A percentile compares a stretch with the other conserved stretches of the same genome.
Conservation (phyloP, 2,329 filamentous ascomycete species). For the Botrytis porri region DNA sequence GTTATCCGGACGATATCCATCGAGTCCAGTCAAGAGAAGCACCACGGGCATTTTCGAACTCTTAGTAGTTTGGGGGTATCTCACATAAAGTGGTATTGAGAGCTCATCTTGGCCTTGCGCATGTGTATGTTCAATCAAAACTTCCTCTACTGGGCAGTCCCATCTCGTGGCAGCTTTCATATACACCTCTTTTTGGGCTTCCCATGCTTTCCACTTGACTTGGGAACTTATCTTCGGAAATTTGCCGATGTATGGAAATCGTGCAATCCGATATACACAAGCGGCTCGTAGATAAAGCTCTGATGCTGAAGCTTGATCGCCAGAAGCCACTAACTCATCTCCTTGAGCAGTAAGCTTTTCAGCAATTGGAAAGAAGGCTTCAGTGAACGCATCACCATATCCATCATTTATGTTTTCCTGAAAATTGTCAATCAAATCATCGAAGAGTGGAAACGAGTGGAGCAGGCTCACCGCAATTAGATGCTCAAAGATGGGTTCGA, state of each 20-base stretch:
- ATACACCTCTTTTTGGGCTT: conserved; percentile 61
- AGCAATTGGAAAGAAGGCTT: conserved; percentile 59
- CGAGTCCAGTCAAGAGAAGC: conserved; percentile 58
- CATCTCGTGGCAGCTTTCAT: conserved; percentile 54
- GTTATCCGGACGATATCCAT: conserved; percentile 63
- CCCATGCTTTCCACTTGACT: conserved; percentile 61
- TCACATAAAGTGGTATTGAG: conserved; percentile 62
- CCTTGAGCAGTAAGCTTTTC: conserved; percentile 53
- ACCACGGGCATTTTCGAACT: conserved; percentile 47
- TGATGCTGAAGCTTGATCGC: conserved; percentile 52
- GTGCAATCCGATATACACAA: conserved; percentile 68
- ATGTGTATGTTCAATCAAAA: conserved; percentile 58
- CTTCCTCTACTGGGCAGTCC: conserved; percentile 58
- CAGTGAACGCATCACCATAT: conserved; percentile 62
- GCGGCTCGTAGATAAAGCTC: conserved; percentile 68
- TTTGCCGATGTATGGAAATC: conserved; percentile 59
- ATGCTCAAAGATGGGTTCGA: conserved; percentile 64
- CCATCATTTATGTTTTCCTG: conserved; percentile 61
- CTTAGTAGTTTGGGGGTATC: conserved; percentile 50
- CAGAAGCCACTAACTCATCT: conserved; percentile 47
- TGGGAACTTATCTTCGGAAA: conserved; percentile 42
- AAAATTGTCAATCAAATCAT: conserved; percentile 14
- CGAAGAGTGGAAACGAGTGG: background rate
- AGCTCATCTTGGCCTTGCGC: conserved; percentile 41
- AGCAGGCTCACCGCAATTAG: conserved; percentile 51